A percentile compares a stretch with the other conserved stretches of the same genome.
phyloP scores from a whole-genome alignment of 1,284 basidiomycete genomes.

The Trichosporon sp. region DNA sequence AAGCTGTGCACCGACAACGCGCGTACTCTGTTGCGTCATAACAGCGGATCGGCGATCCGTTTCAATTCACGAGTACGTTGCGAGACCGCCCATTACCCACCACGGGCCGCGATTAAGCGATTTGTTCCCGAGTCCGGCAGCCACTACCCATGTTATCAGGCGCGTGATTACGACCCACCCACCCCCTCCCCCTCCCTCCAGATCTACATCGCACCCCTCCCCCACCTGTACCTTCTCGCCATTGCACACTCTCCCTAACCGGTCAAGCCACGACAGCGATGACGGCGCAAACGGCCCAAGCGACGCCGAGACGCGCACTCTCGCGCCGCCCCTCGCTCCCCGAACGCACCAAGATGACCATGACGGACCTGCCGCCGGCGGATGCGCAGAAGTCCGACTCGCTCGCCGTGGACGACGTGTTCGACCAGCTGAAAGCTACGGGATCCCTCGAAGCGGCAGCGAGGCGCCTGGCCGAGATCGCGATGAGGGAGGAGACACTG shows the following conservation, averaged over 20 bases:
- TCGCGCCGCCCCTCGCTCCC: constrained; percentile 24
- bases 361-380: constrained; percentile 35
- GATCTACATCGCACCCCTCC: neutral
- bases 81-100: too few species aligned
- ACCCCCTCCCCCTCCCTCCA: neutral
- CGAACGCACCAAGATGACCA: constrained; percentile 24
- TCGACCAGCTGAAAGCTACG: constrained; percentile 41
- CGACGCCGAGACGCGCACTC: neutral
- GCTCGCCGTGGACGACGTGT: constrained; percentile 47
- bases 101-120: neutral
- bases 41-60: neutral
- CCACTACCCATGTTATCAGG: neutral
- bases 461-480: constrained; percentile 34
- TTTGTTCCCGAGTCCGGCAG: constrained; percentile 3
- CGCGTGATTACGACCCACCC: neutral
- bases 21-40: neutral
- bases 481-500: constrained; percentile 1
- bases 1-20: neutral
- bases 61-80: neutral
- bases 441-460: constrained; percentile 47
- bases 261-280: neutral
- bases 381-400: constrained; percentile 49
- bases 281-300: neutral
- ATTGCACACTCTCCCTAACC: neutral
- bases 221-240: neutral